These are phyloP conservation scores for Heracleum sosnowskyi DNA, from an alignment of 129 eudicot genomes.

Conservation along the genomic window DNA sequence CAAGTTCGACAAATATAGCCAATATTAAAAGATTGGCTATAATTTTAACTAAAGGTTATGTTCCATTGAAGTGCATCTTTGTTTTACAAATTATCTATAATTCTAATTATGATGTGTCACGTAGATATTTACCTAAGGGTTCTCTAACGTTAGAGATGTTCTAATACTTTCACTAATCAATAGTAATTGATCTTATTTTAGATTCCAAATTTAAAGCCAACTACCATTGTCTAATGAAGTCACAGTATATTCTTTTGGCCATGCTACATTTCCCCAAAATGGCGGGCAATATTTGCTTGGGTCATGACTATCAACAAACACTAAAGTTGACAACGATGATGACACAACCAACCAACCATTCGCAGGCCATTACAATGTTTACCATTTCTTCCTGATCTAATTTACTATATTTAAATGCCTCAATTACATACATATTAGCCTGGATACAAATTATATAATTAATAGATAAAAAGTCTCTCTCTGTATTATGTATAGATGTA, in stretches of 20 bases:
- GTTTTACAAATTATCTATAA: too few relatives aligned
- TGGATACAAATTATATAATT: neutral
- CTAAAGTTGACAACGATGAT: neutral
- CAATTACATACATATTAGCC: neutral
- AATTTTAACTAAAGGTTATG: too few relatives aligned
- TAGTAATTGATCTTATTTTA: neutral
- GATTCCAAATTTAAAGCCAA: neutral
- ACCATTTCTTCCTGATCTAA: neutral
- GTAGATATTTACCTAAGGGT: too few relatives aligned
- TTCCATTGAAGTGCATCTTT: too few relatives aligned
- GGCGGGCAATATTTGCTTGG: constrained; percentile 6
- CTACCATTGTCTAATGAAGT: neutral
- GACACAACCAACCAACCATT: neutral
- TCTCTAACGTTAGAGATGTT: too few relatives aligned
- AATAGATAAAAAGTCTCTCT: neutral
- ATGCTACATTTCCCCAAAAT: neutral
- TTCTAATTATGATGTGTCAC: too few relatives aligned
- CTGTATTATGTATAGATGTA: neutral
- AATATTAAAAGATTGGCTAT: too few relatives aligned
- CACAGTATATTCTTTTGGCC: neutral
- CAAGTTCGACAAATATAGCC: too few relatives aligned
- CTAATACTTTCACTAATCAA: neutral
- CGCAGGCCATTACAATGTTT: neutral
- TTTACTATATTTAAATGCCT: neutral
- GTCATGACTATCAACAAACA: constrained; percentile 6